A percentile compares a stretch with the other conserved stretches of the same genome.
Evolutionary conservation across 1,284 basidiomycete species (phyloP).

Genomic region (Ganoderma multipileum): DNA sequence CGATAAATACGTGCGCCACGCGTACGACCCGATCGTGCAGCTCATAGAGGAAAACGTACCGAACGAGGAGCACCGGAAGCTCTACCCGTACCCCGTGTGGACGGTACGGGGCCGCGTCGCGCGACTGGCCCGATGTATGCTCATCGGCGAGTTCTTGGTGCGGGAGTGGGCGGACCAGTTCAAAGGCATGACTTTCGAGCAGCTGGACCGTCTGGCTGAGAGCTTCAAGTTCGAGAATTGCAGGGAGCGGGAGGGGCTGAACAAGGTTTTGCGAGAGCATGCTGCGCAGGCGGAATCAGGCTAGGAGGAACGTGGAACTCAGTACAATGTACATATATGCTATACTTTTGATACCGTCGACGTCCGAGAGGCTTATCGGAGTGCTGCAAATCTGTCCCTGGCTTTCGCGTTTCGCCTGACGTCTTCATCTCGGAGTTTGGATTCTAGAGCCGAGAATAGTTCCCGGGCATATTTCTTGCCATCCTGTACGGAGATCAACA

Average conservation of each 20-base stretch:
- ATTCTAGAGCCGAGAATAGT: conserved; percentile 6
- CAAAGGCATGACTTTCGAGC: conserved; percentile 55
- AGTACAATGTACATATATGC: conserved; percentile 12
- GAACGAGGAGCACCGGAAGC: conserved; percentile 43
- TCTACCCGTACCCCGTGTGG: conserved; percentile 63
- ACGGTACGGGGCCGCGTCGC: conserved; percentile 52
- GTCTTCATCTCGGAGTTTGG: conserved; percentile 37
- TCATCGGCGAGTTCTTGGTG: conserved; percentile 71
- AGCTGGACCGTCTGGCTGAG: conserved; percentile 65
- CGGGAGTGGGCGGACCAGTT: conserved; percentile 73
- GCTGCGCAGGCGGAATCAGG: conserved; percentile 4
- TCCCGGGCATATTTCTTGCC: conserved; percentile 11
- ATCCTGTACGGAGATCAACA: neutral
- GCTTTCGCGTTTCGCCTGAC: conserved; percentile 44
- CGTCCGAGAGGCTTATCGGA: conserved; percentile 18
- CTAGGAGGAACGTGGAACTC: neutral
- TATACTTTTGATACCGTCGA: conserved; percentile 11
- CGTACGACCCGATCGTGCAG: conserved; percentile 64
- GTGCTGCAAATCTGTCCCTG: conserved; percentile 37
- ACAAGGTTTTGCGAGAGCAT: conserved; percentile 44
- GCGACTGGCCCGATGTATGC: conserved; percentile 61
- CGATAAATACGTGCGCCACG: conserved; percentile 50
- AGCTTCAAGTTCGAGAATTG: conserved; percentile 71
- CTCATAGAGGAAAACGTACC: conserved; percentile 56
- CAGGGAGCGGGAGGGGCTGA: conserved; percentile 53